Base-by-base conservation (phyloP, 768 basidiomycete species). In the Floccularia luteovirens region DNA sequence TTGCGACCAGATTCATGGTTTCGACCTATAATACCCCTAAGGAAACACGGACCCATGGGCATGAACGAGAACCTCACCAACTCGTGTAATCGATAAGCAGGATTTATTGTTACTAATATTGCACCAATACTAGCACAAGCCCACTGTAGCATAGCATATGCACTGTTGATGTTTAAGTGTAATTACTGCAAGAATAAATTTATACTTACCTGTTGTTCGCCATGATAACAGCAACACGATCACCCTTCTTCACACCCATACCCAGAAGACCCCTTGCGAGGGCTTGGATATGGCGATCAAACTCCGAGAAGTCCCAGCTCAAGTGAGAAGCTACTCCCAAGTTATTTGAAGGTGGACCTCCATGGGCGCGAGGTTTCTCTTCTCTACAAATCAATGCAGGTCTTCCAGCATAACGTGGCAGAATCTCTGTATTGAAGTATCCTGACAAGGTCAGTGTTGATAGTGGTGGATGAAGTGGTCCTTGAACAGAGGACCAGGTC, bases 121-220 rank as follows among this genome's bases (percentile, higher is more conserved):
- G 84, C 87, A n/a, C 88, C 88, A 43, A 89, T 70, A 36, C 75
- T 77, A n/a, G 86, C 84, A 43, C 82, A 85, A 2, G 88, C 88
- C 88, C 86, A 90, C 49, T 91, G 88, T 17, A 90, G 60, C 63
- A 74, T 67, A 0, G 86, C 86, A 54, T 91, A 91, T 13, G 84
- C 67, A 51, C 87, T 89, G 45, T 22, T 44, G 22, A 31, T 41
- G 39, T 20, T 5, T 11, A 28, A 19, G 20, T 2, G 38, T 10
- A 37, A 14, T 3, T 32, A 20, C 24, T n/a, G 13, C 2, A 8
- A 8, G 8, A 30, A 7, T 14, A 11, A n/a, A 32, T 31, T n/a
- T 6, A 7, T 13, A 47, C 63, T 24, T 47, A 85, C 88, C 88
- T 90, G 43, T 75, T 84, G 45, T 90, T 91, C 3, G 87, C 88